These are phyloP conservation scores for Nemania sp. DNA, from an alignment of 2,329 filamentous ascomycete species.

Conservation along the genomic window DNA sequence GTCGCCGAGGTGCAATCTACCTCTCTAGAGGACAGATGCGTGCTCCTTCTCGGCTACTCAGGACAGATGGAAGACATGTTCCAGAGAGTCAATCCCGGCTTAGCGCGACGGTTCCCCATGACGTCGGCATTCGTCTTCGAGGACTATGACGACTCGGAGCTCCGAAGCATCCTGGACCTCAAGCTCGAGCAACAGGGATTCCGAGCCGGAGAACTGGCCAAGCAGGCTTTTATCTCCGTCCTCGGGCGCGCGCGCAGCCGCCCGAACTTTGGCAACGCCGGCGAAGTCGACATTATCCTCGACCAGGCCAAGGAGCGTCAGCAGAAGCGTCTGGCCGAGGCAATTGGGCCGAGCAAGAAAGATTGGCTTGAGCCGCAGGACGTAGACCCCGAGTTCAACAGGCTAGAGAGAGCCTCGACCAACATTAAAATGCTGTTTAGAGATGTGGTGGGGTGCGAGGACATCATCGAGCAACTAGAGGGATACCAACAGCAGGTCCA, in stretches of 20 bases:
- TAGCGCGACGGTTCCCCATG: constrained; percentile 65
- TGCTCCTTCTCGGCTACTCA: constrained; percentile 72
- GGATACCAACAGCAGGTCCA: constrained; percentile 52
- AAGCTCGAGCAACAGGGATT: constrained; percentile 65
- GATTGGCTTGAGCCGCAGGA: constrained; percentile 44
- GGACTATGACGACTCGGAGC: constrained; percentile 65
- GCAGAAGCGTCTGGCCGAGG: constrained; percentile 46
- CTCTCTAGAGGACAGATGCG: constrained; percentile 72
- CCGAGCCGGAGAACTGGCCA: constrained; percentile 55
- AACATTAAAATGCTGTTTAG: constrained; percentile 43
- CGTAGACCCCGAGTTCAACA: constrained; percentile 58
- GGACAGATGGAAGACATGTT: constrained; percentile 74
- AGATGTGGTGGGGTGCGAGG: constrained; percentile 49
- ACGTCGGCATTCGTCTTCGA: constrained; percentile 68
- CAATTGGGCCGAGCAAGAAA: constrained; percentile 28
- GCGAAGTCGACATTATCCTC: constrained; percentile 73
- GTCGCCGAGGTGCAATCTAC: constrained; percentile 73
- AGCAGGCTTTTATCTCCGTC: constrained; percentile 61
- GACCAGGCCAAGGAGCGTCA: constrained; percentile 58
- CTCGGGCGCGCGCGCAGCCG: constrained; percentile 64
- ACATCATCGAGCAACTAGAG: constrained; percentile 11
- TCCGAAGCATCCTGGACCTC: constrained; percentile 62
- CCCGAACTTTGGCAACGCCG: constrained; percentile 72
- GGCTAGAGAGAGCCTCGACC: constrained; percentile 46
- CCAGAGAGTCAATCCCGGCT: constrained; percentile 74